Evolutionary conservation across 345 rosid species (phyloP).

Genomic region (Lagerstroemia speciosa): DNA sequence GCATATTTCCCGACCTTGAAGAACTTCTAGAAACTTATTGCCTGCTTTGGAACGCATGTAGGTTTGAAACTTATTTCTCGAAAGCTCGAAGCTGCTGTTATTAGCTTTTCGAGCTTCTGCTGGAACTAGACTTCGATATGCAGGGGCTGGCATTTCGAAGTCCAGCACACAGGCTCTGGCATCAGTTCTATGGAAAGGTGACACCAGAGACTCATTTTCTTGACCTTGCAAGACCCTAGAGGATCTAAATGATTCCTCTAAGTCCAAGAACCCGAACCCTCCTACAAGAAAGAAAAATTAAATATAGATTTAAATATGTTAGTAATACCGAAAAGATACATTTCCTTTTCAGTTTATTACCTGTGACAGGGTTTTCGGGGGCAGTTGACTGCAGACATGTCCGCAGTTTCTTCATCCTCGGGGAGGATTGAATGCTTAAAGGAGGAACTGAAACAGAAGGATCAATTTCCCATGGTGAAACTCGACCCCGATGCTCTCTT

Average conservation of each 20-base stretch:
- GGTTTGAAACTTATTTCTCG: slow-evolving; percentile 25
- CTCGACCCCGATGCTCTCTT: slow-evolving; percentile 53
- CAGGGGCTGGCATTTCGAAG: slow-evolving; percentile 23
- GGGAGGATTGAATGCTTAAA: slow-evolving; percentile 64
- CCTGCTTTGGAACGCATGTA: slow-evolving; percentile 49
- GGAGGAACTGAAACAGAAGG: slow-evolving; percentile 66
- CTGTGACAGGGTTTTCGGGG: slow-evolving; percentile 42
- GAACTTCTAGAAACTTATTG: slow-evolving; percentile 68
- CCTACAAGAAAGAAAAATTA: slow-evolving; percentile 22
- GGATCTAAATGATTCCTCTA: slow-evolving; percentile 78
- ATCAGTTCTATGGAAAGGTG: slow-evolving; percentile 52
- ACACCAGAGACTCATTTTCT: slow-evolving; percentile 76
- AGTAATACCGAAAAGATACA: neutral
- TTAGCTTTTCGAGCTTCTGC: slow-evolving; percentile 7
- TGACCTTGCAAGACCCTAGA: slow-evolving; percentile 99
- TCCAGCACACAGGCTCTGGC: slow-evolving; percentile 45
- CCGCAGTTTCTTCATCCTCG: slow-evolving; percentile 73
- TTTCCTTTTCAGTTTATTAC: slow-evolving; percentile 20
- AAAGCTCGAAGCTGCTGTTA: slow-evolving; percentile 24
- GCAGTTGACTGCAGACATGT: slow-evolving; percentile 47
- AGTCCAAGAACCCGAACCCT: slow-evolving; percentile 60
- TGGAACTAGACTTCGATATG: slow-evolving; percentile 3
- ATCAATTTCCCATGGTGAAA: slow-evolving; percentile 94
- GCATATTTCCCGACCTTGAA: slow-evolving; percentile 98
- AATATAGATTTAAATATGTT: neutral